Percentiles rank a stretch among this genome's conserved stretches.
Conservation (phyloP, 2,329 filamentous ascomycete species). For the Epichloe sylvatica region DNA sequence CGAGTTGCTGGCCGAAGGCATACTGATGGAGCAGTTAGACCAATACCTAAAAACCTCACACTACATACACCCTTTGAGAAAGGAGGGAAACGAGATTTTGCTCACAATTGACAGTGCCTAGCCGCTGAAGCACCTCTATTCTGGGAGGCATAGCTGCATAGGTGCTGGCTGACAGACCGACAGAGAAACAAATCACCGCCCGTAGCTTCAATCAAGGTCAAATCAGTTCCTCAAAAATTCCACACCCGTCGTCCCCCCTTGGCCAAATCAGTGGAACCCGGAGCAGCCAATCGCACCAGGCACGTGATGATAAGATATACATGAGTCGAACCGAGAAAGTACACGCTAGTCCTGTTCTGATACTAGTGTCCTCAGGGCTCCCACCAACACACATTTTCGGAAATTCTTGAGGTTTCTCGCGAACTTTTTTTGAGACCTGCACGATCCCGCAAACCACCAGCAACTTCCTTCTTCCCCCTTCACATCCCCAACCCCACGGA, state of each 20-base stretch:
- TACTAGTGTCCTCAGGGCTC: conserved; percentile 22
- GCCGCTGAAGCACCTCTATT: conserved; percentile 45
- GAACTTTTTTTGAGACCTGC: conserved; percentile 28
- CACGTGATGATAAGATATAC: conserved; percentile 19
- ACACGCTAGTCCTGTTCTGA: conserved; percentile 11
- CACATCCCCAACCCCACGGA: conserved; percentile 19
- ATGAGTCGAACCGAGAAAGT: neutral
- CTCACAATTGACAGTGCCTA: conserved; percentile 48
- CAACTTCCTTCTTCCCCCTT: conserved; percentile 17
- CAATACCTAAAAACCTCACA: no score
- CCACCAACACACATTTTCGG: conserved; percentile 26
- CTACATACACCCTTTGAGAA: no score
- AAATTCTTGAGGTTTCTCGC: conserved; percentile 23
- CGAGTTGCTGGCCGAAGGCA: conserved; percentile 42
- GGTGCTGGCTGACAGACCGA: neutral
- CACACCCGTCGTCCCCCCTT: conserved; percentile 3
- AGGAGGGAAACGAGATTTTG: neutral
- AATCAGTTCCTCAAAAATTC: conserved; percentile 21
- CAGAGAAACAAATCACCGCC: neutral
- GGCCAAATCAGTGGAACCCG: neutral
- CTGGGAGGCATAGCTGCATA: conserved; percentile 49
- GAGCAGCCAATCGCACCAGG: conserved; percentile 10
- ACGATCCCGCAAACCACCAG: conserved; percentile 11
- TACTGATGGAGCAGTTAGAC: conserved; percentile 28
- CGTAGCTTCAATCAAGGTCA: neutral